Base-by-base conservation (phyloP, 257 asterid species). In the Fraxinus quadrangulata region DNA sequence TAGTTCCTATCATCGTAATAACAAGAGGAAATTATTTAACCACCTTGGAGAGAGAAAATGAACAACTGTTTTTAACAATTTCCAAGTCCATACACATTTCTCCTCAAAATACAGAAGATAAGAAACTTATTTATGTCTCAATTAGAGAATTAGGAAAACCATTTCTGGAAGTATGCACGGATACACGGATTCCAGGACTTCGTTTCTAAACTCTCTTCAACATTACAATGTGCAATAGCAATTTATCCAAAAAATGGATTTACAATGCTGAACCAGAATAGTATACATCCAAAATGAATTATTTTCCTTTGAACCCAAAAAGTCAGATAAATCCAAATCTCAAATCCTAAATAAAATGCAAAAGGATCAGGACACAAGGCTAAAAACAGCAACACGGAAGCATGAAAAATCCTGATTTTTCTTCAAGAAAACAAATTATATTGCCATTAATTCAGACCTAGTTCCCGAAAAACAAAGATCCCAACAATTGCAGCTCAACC, bases 391-490 rank as follows among this genome's bases (percentile, higher is more conserved):
- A 56, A n/a, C 66, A 56, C 23, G 10, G 26, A 54, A 59, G 28
- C 67, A 59, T 59, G 36, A 63, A 12, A 24, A 63, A 23, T 24
- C n/a, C 33, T 45, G 31, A 63, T 23, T 63, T 61, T 47, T 40
- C 49, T 19, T 73, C 36, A 14, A 70, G 39, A 21, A 28, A 6
- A 30, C 33, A 37, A 77, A 59, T 3, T 17, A 70, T 42, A 49
- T 31, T 37, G 16, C 72, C 34, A 61, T 71, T 23, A 59, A 28
- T 63, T 33, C 79, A 70, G 72, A 74, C 24, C 23, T 30, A 67
- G 51, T 33, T 21, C 17, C 2, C 75, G 37, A 75, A 8, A 77
- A 72, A 74, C 74, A 81, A 81, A 84, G 90, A 86, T 88, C 92
- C 84, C 69, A 66, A 75, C 77, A 51, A 67, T 19, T 45, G 45